Conservation (phyloP, 345 rosid genomes). For the Balakata baccata region DNA sequence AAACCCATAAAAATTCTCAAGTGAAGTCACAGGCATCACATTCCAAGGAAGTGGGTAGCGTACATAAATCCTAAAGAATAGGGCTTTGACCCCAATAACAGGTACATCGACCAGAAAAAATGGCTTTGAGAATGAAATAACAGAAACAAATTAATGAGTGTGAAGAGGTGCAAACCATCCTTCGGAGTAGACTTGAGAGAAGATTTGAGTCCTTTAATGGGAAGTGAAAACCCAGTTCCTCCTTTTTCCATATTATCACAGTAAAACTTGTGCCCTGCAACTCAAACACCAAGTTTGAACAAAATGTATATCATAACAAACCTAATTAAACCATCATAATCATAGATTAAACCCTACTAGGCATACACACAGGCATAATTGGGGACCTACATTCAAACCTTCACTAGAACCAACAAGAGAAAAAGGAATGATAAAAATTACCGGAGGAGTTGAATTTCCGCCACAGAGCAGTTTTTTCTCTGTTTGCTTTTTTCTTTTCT, state of each 20-base stretch:
- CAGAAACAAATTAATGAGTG: not conserved
- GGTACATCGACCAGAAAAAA: not conserved
- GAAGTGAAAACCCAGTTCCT: constrained; percentile 59
- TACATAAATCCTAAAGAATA: not conserved
- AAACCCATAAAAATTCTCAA: not conserved
- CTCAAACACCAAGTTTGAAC: not conserved
- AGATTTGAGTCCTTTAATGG: constrained; percentile 37
- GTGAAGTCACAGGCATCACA: not conserved
- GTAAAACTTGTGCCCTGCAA: not conserved
- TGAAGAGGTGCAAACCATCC: constrained; percentile 22
- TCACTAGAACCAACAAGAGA: too few species aligned
- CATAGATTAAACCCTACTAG: not conserved
- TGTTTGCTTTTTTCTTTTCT: too few species aligned
- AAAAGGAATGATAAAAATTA: too few species aligned
- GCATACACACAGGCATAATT: too few species aligned
- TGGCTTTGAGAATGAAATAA: not conserved
- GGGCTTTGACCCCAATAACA: not conserved
- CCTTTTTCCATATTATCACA: constrained; percentile 52
- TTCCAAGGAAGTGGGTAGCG: not conserved
- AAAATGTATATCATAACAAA: not conserved
- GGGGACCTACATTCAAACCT: too few species aligned
- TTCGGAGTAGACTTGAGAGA: constrained; percentile 45
- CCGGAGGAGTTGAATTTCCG: too few species aligned
- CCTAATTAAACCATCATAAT: not conserved
- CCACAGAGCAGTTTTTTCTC: too few species aligned